Percentiles rank a stretch among this genome's conserved stretches.
Conservation (phyloP, 129 eudicot species). For the Silybum marianum region DNA sequence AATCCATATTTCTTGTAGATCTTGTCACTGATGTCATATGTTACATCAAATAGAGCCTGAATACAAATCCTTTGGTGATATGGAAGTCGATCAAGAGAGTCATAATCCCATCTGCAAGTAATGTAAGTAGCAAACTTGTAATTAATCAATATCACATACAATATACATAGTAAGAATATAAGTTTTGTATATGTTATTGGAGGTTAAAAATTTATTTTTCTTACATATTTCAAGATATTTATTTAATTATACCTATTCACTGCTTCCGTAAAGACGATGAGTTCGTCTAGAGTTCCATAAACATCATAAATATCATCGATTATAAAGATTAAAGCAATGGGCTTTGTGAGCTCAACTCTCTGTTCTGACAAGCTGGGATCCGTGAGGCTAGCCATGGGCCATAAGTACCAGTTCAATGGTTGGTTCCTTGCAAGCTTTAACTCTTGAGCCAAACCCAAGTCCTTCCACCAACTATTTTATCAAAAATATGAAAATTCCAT, state of each 20-base stretch:
- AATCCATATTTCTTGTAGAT: slow-evolving; percentile 39
- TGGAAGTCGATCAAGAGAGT: slow-evolving; percentile 42
- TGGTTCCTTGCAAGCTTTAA: slow-evolving; percentile 56
- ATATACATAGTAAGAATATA: not conserved
- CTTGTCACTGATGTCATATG: slow-evolving; percentile 35
- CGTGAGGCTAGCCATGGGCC: slow-evolving; percentile 59
- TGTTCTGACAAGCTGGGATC: slow-evolving; percentile 41
- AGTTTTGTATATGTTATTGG: not conserved
- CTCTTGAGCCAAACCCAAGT: slow-evolving; percentile 41
- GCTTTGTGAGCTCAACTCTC: slow-evolving; percentile 58
- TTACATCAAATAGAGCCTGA: slow-evolving; percentile 45
- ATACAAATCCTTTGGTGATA: slow-evolving; percentile 52
- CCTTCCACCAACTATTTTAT: slow-evolving; percentile 66
- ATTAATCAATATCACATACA: not conserved
- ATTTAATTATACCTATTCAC: slow-evolving; percentile 40
- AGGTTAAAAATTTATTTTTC: not conserved
- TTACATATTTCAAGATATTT: too few species aligned
- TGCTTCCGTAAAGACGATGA: slow-evolving; percentile 53
- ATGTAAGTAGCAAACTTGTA: not conserved
- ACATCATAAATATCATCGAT: slow-evolving; percentile 74
- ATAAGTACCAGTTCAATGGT: slow-evolving; percentile 70
- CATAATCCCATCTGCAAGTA: slow-evolving; percentile 52
- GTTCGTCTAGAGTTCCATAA: slow-evolving; percentile 55
- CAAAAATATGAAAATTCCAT: not conserved
- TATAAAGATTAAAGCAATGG: slow-evolving; percentile 51